Evolutionary conservation across 148 eudicot species (phyloP).

Genomic region (Spergularia bocconei): DNA sequence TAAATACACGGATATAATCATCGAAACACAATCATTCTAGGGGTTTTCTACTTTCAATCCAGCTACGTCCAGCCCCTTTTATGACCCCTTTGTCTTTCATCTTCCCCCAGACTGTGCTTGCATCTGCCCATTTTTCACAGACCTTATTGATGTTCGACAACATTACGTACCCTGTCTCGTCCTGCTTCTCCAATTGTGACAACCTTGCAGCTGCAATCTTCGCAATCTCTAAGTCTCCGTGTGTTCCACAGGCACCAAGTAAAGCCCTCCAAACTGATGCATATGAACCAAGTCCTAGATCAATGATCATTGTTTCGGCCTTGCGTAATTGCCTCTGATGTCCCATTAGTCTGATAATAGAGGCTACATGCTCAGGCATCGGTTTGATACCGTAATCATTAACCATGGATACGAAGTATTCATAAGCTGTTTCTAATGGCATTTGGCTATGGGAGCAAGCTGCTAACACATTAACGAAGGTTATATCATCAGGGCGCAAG

Average conservation of each 20-base stretch:
- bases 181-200: constrained; percentile 45
- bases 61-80: constrained; percentile 70
- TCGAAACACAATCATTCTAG: not conserved
- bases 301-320: constrained; percentile 65
- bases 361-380: constrained; percentile 58
- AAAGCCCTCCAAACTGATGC: constrained; percentile 76
- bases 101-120: constrained; percentile 40
- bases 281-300: constrained; percentile 52
- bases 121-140: constrained; percentile 58
- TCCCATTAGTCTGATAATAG: constrained; percentile 75
- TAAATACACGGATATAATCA: too few relatives aligned
- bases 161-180: constrained; percentile 54
- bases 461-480: constrained; percentile 64
- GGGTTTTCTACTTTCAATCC: constrained; percentile 43
- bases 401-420: constrained; percentile 51
- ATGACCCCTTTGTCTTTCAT: constrained; percentile 53
- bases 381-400: constrained; percentile 51
- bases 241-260: constrained; percentile 62
- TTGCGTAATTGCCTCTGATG: constrained; percentile 57
- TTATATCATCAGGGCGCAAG: constrained; percentile 58
- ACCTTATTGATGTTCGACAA: constrained; percentile 68
- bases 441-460: constrained; percentile 66
- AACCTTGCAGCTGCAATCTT: constrained; percentile 60
- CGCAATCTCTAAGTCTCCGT: constrained; percentile 59
- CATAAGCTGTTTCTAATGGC: constrained; percentile 46